These are phyloP conservation scores for Perilla frutescens DNA, from an alignment of 257 asterid species.

Conservation along the genomic window DNA sequence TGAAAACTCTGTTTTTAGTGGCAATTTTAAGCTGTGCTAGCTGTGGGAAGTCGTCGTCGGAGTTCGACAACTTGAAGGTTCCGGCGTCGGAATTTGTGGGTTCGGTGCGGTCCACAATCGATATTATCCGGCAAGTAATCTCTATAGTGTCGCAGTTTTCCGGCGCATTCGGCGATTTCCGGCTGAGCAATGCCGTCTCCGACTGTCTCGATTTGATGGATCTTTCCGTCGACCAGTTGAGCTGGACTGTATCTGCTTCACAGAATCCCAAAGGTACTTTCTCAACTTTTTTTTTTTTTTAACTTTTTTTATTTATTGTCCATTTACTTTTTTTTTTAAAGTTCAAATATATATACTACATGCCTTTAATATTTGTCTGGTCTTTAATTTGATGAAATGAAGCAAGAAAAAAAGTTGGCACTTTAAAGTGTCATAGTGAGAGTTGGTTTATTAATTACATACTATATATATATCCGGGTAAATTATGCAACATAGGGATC, in stretches of 20 bases:
- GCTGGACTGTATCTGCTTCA: constrained; percentile 52
- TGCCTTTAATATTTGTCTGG: constrained; percentile 18
- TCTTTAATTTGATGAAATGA: constrained; percentile 3
- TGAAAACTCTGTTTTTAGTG: constrained; percentile 25
- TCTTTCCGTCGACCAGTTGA: constrained; percentile 60
- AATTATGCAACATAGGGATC: too few species aligned
- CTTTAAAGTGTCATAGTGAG: constrained; percentile 4
- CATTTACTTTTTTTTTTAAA: constrained; percentile 4
- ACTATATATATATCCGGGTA: too few species aligned
- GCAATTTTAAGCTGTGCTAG: constrained; percentile 13
- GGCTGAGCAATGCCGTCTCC: constrained; percentile 55
- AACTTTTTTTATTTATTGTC: neutral
- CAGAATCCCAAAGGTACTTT: constrained; percentile 54
- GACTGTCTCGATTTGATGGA: constrained; percentile 77
- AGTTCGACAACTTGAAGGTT: constrained; percentile 41
- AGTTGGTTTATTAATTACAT: neutral
- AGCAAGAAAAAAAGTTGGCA: neutral
- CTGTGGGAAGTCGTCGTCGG: constrained; percentile 30
- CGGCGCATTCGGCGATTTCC: constrained; percentile 50
- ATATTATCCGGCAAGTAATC: constrained; percentile 42
- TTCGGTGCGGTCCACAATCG: constrained; percentile 50
- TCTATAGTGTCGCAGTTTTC: constrained; percentile 49
- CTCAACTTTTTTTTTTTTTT: too few species aligned
- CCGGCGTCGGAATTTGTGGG: constrained; percentile 59
- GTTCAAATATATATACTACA: neutral